A percentile compares a stretch with the other conserved stretches of the same genome.
Evolutionary conservation across 1,284 basidiomycete genomes (phyloP).

Genomic region (Ceratobasidium theobromae): DNA sequence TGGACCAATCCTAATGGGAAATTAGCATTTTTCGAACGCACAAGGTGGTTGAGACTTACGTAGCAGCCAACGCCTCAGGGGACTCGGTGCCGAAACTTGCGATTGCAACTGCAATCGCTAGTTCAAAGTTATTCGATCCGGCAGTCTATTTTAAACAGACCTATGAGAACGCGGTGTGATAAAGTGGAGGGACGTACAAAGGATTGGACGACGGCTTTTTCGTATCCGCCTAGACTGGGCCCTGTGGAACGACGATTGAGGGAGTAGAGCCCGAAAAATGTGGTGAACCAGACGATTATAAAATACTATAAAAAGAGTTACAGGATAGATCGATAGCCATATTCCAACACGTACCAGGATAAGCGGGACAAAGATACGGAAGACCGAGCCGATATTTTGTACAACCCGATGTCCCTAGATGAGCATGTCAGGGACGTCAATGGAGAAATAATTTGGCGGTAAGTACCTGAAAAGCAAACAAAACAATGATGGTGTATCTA

Average conservation of each 20-base stretch:
- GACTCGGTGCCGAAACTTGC: constrained; percentile 74
- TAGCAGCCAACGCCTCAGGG: constrained; percentile 74
- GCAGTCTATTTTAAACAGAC: constrained; percentile 46
- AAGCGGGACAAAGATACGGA: constrained; percentile 78
- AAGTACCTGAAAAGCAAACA: constrained; percentile 68
- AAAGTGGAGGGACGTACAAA: constrained; percentile 43
- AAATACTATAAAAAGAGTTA: constrained; percentile 60
- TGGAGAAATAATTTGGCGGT: not conserved
- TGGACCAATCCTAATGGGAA: too few relatives aligned
- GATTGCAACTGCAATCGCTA: constrained; percentile 83
- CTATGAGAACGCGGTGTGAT: constrained; percentile 19
- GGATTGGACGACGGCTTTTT: constrained; percentile 69
- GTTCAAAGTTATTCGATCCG: constrained; percentile 58
- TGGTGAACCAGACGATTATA: constrained; percentile 69
- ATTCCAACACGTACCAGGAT: constrained; percentile 45
- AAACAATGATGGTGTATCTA: constrained; percentile 66
- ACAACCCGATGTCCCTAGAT: constrained; percentile 53
- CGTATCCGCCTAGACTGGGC: constrained; percentile 54
- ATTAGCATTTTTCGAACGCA: too few relatives aligned
- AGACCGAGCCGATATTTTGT: constrained; percentile 68
- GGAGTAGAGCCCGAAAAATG: constrained; percentile 60
- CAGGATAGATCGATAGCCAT: too few relatives aligned
- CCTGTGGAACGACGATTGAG: constrained; percentile 43
- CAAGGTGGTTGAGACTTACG: constrained; percentile 43
- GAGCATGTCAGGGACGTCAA: not conserved